A percentile compares a stretch with the other conserved stretches of the same genome.
Evolutionary conservation across 331 rosid genomes (phyloP).

Genomic region (Quercus phellos): DNA sequence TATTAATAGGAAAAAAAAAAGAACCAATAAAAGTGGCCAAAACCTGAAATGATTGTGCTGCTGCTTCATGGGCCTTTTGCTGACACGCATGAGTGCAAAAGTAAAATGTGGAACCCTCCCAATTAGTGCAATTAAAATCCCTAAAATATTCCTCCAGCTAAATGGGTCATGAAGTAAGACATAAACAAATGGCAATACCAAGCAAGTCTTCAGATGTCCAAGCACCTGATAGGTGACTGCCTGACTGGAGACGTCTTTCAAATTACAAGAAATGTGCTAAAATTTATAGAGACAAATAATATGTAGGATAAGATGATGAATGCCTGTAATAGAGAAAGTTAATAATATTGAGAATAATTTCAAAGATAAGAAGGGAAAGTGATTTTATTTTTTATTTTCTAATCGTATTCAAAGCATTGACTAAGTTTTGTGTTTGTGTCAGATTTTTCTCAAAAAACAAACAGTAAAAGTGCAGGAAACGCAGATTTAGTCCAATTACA

Average conservation of each 20-base stretch:
- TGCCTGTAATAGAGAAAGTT: constrained; percentile 34
- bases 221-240: constrained; percentile 79
- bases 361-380: not conserved
- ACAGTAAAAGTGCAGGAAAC: too few relatives aligned
- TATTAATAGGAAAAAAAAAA: not conserved
- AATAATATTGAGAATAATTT: constrained; percentile 5
- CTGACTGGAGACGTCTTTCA: constrained; percentile 65
- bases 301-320: constrained; percentile 73
- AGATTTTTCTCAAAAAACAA: too few relatives aligned
- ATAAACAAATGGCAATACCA: constrained; percentile 75
- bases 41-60: constrained; percentile 57
- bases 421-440: too few relatives aligned
- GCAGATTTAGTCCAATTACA: too few relatives aligned
- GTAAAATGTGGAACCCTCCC: constrained; percentile 73
- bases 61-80: constrained; percentile 54
- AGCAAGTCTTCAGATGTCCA: constrained; percentile 86
- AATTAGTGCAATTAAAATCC: constrained; percentile 55
- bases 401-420: too few relatives aligned
- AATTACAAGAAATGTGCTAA: constrained; percentile 77
- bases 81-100: constrained; percentile 58
- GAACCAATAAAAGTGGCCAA: not conserved
- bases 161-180: constrained; percentile 69
- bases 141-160: constrained; percentile 78
- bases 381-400: too few relatives aligned
- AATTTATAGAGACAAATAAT: constrained; percentile 72